Evolutionary conservation across 306 rosid species (phyloP), one percentile per base, ranked within the genome.

Genomic region (Delonix regia): DNA sequence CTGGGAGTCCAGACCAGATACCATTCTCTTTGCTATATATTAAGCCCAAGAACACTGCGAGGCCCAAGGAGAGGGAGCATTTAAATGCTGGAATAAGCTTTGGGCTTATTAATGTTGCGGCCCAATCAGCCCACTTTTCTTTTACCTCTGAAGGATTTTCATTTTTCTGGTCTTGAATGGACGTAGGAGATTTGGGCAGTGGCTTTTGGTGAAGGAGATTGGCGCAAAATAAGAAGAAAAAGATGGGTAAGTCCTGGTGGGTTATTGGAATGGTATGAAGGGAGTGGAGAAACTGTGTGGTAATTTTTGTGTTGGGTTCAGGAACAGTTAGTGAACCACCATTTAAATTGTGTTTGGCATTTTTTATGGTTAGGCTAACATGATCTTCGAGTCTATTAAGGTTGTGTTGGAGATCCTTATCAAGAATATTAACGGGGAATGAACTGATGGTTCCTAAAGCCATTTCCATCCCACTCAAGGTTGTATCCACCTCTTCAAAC

Each of bases 401-500:
- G 30, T 59, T 86, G 27, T 69, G 72, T 81, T 62, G 86, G 28
- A 85, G 86, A 4, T 86, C 69, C 67, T 44, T 84, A 33, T 76
- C 68, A 19, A 82, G 42, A 36, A 67, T 45, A 51, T 8, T 48
- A 28, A 84, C 47, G 5, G 96, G 96, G 71, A 84, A 87, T 25
- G 90, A 81, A 60, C 81, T 62, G 13, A 25, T 78, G 34, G 6
- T 71, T 7, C 69, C 79, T 38, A 91, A 62, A 48, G 90, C 92
- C 79, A 86, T 33, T 62, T 91, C 93, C 87, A 91, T 86, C n/a
- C 97, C 97, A 74, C 79, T 82, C 15, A 86, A 81, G 45, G 78
- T 38, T 18, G 45, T 44, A 56, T 86, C 85, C 67, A 86, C 36
- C 24, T 73, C 89, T 71, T 86, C 82, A 59, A 84, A 68, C 70